Conservation (phyloP, 1,284 basidiomycete species). For the Chondrostereum purpureum region DNA sequence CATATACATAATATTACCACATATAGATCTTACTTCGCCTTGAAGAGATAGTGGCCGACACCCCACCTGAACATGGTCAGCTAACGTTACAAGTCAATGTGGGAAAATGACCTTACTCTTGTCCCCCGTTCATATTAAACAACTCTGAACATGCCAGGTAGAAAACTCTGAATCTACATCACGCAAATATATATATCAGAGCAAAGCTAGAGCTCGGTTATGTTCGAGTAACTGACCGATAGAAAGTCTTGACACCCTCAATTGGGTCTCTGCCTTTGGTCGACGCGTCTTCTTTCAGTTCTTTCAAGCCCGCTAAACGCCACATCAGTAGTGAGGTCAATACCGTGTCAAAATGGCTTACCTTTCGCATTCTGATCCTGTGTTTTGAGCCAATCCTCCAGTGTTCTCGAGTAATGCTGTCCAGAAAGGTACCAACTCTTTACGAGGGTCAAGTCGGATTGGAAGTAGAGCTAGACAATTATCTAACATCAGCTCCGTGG, state of each 20-base stretch:
- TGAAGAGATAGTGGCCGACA: constrained; percentile 19
- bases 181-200: too few species aligned
- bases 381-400: constrained; percentile 62
- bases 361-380: constrained; percentile 51
- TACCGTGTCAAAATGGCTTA: constrained; percentile 4
- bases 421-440: constrained; percentile 65
- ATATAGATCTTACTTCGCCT: constrained; percentile 8
- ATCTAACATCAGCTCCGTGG: too few species aligned
- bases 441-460: constrained; percentile 54
- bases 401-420: constrained; percentile 59
- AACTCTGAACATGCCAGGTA: constrained; percentile 74
- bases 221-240: constrained; percentile 28
- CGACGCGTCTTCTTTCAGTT: constrained; percentile 43
- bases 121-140: constrained; percentile 60
- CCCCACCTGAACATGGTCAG: constrained; percentile 16
- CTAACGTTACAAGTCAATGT: background rate
- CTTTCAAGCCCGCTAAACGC: constrained; percentile 38
- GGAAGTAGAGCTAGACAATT: constrained; percentile 62
- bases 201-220: background rate
- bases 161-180: constrained; percentile 67
- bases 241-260: constrained; percentile 59
- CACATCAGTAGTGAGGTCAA: background rate
- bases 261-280: constrained; percentile 37
- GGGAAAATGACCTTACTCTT: constrained; percentile 42
- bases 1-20: too few species aligned